phyloP scores from a whole-genome alignment of 441 rosid genomes.

The Erodium chrysanthum region DNA sequence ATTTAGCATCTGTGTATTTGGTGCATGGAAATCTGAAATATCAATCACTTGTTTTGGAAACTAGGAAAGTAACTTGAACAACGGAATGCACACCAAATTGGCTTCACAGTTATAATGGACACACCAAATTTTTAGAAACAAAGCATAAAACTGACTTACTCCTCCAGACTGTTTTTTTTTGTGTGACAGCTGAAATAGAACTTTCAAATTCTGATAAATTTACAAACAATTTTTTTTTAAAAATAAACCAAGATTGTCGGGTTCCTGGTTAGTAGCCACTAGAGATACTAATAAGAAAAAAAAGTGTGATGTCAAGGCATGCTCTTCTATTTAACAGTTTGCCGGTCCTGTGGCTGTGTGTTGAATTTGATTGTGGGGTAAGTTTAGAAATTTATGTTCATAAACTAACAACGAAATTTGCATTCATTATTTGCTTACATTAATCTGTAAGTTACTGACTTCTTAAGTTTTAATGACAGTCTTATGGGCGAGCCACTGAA shows the following conservation, averaged over 20 bases:
- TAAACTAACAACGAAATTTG: neutral
- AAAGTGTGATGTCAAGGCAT: neutral
- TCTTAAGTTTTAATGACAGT: constrained; percentile 34
- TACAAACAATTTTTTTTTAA: neutral
- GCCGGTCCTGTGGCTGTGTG: neutral
- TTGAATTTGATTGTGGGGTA: neutral
- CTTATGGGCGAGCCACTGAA: constrained; percentile 43
- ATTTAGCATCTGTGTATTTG: neutral
- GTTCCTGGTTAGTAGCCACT: neutral
- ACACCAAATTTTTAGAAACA: neutral
- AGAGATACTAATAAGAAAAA: neutral
- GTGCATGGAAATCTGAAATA: neutral
- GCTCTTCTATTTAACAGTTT: neutral
- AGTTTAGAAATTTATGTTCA: neutral
- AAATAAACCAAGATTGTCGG: neutral
- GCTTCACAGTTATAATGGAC: neutral
- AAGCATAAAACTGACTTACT: neutral
- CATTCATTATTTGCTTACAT: neutral
- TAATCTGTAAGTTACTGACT: constrained; percentile 10
- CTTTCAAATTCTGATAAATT: neutral
- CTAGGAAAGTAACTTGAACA: neutral
- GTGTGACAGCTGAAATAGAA: neutral
- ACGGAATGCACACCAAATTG: neutral
- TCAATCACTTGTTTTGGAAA: neutral
- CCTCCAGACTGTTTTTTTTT: neutral